Base-by-base conservation (phyloP, 2,329 filamentous ascomycete genomes). In the Beauveria caledonica region DNA sequence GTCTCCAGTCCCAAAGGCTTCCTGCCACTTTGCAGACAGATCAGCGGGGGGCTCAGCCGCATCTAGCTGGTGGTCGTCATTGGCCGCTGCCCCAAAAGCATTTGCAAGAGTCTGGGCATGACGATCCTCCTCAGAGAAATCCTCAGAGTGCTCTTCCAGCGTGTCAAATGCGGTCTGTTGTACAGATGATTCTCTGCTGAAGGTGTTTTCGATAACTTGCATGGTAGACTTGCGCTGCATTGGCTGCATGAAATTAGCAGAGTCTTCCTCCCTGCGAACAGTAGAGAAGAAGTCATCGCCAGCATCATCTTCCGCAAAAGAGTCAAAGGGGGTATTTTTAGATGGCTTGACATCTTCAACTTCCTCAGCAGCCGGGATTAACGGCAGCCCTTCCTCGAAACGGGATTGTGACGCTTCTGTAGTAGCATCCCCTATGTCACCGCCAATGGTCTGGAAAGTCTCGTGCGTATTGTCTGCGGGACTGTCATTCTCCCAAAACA, bases 21-120 rank as follows among this genome's bases (percentile, higher is more conserved):
- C 88, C 64, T 90, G 84, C 90, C 93, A 96, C 66, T 90, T 86
- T 19, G 89, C 89, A 50, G 88, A 87, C 45, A 94, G 72, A 68
- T 93, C 89, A 46, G 86, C 82, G 7, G 81, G 76, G 5, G 67
- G 65, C 17, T 67, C 64, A 11, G 63, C 54, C 46, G 13, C 46
- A 19, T 33, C 62, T n/a, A 67, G 63, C 21, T 66, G 63, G 7
- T 62, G 62, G 42, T 68, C 64, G 44, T 63, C 60, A 15, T 64
- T 64, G 54, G 66, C 62, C 23, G 63, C 50, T 53, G 68, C 40
- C 46, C 66, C 53, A 17, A 66, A 64, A 21, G 68, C 62, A 25
- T 69, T 65, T 29, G 67, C 67, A 13, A 52, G 42, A 23, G 63
- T 58, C 19, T 67, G 62, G 9, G 40, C 45, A 51, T 68, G 64